Evolutionary conservation across 106 monocot genomes (phyloP), one percentile per base, ranked within the genome.

Genomic region (Apostasia ramifera): DNA sequence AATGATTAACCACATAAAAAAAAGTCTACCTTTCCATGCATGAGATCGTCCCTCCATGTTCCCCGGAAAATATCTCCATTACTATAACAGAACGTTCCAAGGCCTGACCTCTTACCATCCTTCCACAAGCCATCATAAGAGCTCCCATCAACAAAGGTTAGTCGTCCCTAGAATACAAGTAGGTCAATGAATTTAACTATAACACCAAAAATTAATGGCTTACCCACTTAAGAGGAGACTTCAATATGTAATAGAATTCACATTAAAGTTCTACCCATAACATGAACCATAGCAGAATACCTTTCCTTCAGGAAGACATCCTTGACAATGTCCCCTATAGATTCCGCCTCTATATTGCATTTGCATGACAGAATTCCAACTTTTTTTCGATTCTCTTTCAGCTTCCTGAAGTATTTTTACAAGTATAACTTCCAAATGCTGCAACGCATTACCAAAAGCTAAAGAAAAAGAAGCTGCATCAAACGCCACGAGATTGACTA

Each of bases 251-350:
- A 62, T 1, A 62, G 14, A 59, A 39, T 59, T 59, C 42, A 37
- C 40, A 8, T 7, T 39, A 59, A 2, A 2, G 11, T 45, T 26
- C 3, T 47, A 44, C 41, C 14, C 38, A 52, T 55, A 6, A 53
- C 50, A 38, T 59, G 37, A 38, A 40, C 10, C 13, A 38, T 4
- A 41, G 43, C 7, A 56, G 47, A 62, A 54, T 83, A 98, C 93
- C 98, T 98, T 98, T 73, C 97, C 97, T 77, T 98, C 97, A 66
- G 97, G 97, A 75, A 98, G 82, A 60, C 97, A 92, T 67, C 87
- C 89, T 77, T 92, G 92, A 78, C 86, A 90, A 66, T 78, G 71
- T 4, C 97, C 92, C 55, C 61, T 81, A 73, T 87, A 98, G 40
- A 44, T 81, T 68, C 97, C 97, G 68, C 89, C 97, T 71, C 81